Evolutionary conservation across 129 eudicot species (phyloP).

Genomic region (Scalesia atractyloides): DNA sequence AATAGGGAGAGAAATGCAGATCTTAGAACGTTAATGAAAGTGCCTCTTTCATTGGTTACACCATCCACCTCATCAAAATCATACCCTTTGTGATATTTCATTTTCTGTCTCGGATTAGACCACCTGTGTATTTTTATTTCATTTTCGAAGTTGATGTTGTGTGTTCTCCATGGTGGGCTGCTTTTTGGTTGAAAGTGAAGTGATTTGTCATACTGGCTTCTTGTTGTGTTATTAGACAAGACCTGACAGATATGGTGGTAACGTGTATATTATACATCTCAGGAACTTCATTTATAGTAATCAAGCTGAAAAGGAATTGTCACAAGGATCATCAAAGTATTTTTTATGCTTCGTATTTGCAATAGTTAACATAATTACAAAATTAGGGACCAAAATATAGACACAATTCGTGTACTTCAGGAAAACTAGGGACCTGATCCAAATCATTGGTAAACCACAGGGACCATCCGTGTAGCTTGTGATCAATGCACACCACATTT

Average conservation of each 20-base stretch:
- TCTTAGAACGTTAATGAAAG: conserved; percentile 59
- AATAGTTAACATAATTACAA: neutral
- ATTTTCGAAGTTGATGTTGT: conserved; percentile 48
- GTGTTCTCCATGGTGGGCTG: conserved; percentile 42
- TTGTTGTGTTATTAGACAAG: conserved; percentile 56
- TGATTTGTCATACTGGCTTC: conserved; percentile 66
- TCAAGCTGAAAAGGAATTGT: conserved; percentile 11
- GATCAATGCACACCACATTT: no score
- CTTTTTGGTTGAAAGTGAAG: conserved; percentile 39
- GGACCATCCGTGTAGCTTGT: no score
- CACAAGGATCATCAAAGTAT: neutral
- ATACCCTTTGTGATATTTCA: conserved; percentile 45
- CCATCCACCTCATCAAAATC: conserved; percentile 34
- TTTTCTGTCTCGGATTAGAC: conserved; percentile 62
- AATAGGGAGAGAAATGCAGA: conserved; percentile 75
- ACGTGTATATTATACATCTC: neutral
- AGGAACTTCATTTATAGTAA: neutral
- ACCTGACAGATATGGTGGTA: conserved; percentile 41
- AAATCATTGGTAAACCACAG: no score
- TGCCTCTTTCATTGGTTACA: conserved; percentile 42
- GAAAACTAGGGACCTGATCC: no score
- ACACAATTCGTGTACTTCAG: no score
- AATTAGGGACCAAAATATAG: no score
- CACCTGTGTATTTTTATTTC: conserved; percentile 60
- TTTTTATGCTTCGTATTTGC: neutral